These are phyloP conservation scores for Thalassia testudinum DNA, from an alignment of 116 monocot genomes.

Conservation along the genomic window DNA sequence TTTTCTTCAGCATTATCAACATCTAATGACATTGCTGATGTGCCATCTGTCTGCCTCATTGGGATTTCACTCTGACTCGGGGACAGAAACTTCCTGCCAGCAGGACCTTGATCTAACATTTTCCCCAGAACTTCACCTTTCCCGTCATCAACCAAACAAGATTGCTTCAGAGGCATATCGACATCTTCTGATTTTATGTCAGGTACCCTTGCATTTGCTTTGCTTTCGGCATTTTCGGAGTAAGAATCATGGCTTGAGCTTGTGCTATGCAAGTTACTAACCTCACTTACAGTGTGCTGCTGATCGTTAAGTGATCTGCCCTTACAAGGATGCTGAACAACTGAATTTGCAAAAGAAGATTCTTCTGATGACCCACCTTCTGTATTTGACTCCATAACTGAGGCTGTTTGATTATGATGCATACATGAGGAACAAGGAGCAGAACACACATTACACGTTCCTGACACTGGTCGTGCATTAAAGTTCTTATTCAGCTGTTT, in stretches of 20 bases:
- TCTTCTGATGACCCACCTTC: conserved; percentile 23
- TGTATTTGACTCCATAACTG: conserved; percentile 41
- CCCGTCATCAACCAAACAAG: too few species aligned
- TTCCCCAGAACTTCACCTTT: too few species aligned
- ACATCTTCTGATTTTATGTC: conserved; percentile 24
- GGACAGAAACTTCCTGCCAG: too few species aligned
- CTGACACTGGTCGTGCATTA: conserved; percentile 27
- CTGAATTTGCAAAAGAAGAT: conserved; percentile 16
- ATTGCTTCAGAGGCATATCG: conserved; percentile 21
- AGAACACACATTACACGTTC: conserved; percentile 66
- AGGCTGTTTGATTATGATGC: conserved; percentile 29
- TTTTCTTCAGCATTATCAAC: too few species aligned
- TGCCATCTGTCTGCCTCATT: too few species aligned
- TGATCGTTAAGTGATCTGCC: conserved; percentile 22
- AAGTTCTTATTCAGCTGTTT: not conserved
- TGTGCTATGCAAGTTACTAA: conserved; percentile 34
- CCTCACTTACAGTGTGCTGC: conserved; percentile 29
- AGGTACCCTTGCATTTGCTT: conserved; percentile 13
- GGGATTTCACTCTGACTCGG: too few species aligned
- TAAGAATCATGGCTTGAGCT: conserved; percentile 40
- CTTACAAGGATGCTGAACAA: conserved; percentile 12
- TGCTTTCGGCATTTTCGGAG: conserved; percentile 49
- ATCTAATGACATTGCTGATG: too few species aligned
- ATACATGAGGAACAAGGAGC: conserved; percentile 84
- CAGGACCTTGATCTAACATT: too few species aligned